Base-by-base conservation (phyloP, 345 rosid species). In the Leavenworthia alabamica region DNA sequence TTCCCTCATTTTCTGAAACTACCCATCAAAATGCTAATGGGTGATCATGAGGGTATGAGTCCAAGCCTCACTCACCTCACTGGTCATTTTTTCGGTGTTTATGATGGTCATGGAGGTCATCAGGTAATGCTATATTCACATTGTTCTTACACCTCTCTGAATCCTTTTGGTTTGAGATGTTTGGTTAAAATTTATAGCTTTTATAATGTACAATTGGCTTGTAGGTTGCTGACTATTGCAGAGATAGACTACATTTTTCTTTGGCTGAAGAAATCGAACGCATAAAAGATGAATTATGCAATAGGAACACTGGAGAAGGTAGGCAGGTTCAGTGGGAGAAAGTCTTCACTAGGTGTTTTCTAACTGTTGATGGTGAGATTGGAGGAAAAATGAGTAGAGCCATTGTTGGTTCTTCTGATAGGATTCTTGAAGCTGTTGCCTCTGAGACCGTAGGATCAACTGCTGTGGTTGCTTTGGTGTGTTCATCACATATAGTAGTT, bases 361-460 rank as follows among this genome's bases (percentile, higher is more conserved):
- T 75, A 29, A 79, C 68, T 43, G 91, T 93, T 1, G 99, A 89
- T 73, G 79, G 62, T 66, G 96, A 89, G 81, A 80, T 89, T 68
- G 85, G 82, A 16, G 98, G 96, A 43, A 64, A 75, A 43, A 66
- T 45, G 15, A 35, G 60, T 19, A 74, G 73, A 51, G 14, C 12
- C 3, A 51, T 24, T 46, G 51, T 20, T 54, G 74, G 63, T 46
- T 61, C 56, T 29, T 36, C 68, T 15, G 74, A 37, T 7, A 28
- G 1, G 16, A 20, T 54, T 54, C 16, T 62, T 12, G 96, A 82
- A 13, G 81, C 94, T 4, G 66, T 89, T 71, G 94, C 96, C 22
- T 84, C 96, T 0, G 97, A 93, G 81, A 93, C 99, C n/a, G 96
- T 87, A 16, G 99, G 99, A 44, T 93, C 97, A 62, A 93, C 99